Evolutionary conservation across 345 rosid genomes (phyloP).

Genomic region (Carallia brachiata): DNA sequence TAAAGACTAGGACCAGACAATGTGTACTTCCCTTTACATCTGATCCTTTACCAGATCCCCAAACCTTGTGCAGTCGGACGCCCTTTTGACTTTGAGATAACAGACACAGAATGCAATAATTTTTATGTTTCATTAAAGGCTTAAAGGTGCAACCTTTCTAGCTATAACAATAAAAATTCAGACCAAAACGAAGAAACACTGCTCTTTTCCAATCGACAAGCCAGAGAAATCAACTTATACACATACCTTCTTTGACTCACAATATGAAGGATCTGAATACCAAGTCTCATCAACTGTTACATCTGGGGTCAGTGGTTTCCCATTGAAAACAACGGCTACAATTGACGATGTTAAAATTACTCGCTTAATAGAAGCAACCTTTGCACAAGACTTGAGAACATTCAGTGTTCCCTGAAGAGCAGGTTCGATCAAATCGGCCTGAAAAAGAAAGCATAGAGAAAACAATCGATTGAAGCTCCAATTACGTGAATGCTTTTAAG

Average conservation of each 20-base stretch:
- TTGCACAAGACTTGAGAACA: conserved; percentile 17
- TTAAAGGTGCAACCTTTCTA: too few relatives aligned
- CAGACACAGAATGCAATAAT: too few relatives aligned
- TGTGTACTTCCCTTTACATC: too few relatives aligned
- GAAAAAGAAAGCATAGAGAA: not conserved
- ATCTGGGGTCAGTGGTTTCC: conserved; percentile 17
- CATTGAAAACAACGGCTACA: conserved; percentile 7
- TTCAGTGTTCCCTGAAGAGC: conserved; percentile 17
- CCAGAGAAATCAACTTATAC: not conserved
- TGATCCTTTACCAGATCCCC: too few relatives aligned
- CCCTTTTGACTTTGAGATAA: too few relatives aligned
- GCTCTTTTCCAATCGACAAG: not conserved
- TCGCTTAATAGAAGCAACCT: conserved; percentile 12
- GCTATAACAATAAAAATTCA: not conserved
- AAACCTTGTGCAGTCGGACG: too few relatives aligned
- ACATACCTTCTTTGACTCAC: conserved; percentile 4
- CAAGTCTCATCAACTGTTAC: conserved; percentile 21
- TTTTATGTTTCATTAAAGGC: too few relatives aligned
- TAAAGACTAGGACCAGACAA: too few relatives aligned
- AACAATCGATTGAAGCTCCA: not conserved
- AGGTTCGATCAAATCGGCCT: conserved; percentile 10
- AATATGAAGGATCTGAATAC: conserved; percentile 15
- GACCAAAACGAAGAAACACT: not conserved
- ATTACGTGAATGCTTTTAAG: not conserved
- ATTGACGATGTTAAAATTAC: conserved; percentile 23